phyloP scores from a whole-genome alignment of 1,284 basidiomycete species.

The Naganishia liquefaciens region DNA sequence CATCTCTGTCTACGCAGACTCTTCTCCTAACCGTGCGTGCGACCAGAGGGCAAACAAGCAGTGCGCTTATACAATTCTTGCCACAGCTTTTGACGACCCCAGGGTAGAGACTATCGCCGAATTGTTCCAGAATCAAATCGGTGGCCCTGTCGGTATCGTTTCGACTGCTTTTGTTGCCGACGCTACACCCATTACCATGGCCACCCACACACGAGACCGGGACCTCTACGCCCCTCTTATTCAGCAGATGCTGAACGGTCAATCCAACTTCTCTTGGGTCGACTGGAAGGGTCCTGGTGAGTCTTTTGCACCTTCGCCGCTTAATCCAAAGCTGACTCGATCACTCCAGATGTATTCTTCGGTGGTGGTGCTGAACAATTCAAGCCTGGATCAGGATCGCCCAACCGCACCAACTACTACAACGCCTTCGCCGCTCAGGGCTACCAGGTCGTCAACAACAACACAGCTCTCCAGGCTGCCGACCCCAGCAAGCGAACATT shows the following conservation, averaged over 20 bases:
- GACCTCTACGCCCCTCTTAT: constrained; percentile 45
- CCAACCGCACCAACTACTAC: constrained; percentile 52
- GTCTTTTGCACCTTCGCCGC: background rate
- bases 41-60: background rate
- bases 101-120: constrained; percentile 49
- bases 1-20: constrained; percentile 49
- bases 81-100: constrained; percentile 46
- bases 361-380: constrained; percentile 54
- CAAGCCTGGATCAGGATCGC: constrained; percentile 38
- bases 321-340: constrained; percentile 39
- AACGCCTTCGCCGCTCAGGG: constrained; percentile 48
- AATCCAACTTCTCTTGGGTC: constrained; percentile 53
- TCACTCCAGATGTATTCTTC: constrained; percentile 42
- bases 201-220: constrained; percentile 24
- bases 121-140: constrained; percentile 39
- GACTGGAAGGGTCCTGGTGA: constrained; percentile 45
- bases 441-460: constrained; percentile 52
- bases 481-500: constrained; percentile 49
- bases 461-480: constrained; percentile 48
- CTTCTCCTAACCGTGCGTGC: constrained; percentile 35
- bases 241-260: constrained; percentile 52
- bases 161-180: constrained; percentile 55
- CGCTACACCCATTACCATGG: constrained; percentile 51
- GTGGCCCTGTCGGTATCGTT: constrained; percentile 54
- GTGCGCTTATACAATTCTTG: constrained; percentile 36